Evolutionary conservation across 805 yeast species (phyloP).

Genomic region (Monosporozyma siamensis): DNA sequence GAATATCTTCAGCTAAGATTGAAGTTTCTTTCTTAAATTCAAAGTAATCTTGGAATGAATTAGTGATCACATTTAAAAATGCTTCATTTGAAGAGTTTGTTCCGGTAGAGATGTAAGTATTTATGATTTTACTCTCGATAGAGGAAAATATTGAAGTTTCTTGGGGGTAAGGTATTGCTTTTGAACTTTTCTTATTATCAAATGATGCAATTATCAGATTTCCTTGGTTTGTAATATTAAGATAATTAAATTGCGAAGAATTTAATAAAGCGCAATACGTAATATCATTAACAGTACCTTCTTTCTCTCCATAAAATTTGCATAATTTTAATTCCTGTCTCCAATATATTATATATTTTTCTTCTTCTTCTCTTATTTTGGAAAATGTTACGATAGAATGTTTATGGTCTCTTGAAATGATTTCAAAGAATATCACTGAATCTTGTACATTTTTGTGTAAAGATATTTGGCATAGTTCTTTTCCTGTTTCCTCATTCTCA

Average conservation of each 20-base stretch:
- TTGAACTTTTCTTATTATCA: background rate
- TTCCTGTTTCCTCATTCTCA: background rate
- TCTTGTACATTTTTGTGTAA: background rate
- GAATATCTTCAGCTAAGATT: no score
- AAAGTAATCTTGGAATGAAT: background rate
- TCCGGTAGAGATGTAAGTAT: background rate
- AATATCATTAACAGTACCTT: background rate
- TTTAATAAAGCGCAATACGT: background rate
- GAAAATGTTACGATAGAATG: background rate
- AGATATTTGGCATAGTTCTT: background rate
- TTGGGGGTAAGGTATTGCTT: no score
- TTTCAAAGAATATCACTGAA: background rate
- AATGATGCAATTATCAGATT: background rate
- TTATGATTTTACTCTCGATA: background rate
- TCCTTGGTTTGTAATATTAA: background rate
- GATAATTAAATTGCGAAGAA: background rate
- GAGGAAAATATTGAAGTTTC: background rate
- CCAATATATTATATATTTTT: slow-evolving; percentile 6
- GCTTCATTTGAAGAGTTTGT: background rate
- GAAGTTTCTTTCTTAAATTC: background rate
- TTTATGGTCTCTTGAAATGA: slow-evolving; percentile 1
- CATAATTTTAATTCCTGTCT: background rate
- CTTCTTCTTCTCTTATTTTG: slow-evolving; percentile 7
- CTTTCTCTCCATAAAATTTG: background rate
- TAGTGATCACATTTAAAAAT: background rate